A percentile compares a stretch with the other conserved stretches of the same genome.
Evolutionary conservation across 1,284 basidiomycete genomes (phyloP).

Genomic region (Microbotryum intermedium): DNA sequence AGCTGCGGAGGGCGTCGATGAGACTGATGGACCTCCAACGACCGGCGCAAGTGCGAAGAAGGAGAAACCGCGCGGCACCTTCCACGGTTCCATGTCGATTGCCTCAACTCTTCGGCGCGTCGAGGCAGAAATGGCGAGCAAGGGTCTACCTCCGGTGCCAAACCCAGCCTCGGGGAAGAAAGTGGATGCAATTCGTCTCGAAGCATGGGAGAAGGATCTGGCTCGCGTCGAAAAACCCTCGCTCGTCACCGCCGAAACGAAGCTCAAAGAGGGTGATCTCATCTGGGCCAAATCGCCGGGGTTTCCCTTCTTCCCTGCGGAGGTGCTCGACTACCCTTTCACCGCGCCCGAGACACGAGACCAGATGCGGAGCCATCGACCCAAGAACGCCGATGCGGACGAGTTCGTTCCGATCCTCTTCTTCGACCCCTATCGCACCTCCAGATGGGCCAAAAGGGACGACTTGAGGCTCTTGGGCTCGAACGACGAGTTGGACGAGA

Average conservation of each 20-base stretch:
- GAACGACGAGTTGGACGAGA: conserved; percentile 7
- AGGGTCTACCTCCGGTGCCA: background rate
- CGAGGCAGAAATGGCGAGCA: background rate
- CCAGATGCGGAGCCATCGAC: background rate
- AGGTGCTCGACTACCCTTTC: conserved; percentile 37
- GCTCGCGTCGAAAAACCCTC: background rate
- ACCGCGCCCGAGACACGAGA: conserved; percentile 7
- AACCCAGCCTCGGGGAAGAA: background rate
- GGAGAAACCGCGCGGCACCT: background rate
- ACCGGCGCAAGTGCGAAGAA: background rate
- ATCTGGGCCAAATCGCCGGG: conserved; percentile 26
- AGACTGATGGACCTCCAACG: background rate
- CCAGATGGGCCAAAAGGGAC: conserved; percentile 5
- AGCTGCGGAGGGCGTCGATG: conserved; percentile 3
- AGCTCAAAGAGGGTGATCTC: conserved; percentile 4
- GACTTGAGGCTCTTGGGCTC: conserved; percentile 13
- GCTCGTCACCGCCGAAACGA: background rate
- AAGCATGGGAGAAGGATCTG: background rate
- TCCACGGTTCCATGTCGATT: background rate
- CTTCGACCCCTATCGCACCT: conserved; percentile 11
- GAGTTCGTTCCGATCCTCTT: conserved; percentile 6
- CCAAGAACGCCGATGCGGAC: background rate
- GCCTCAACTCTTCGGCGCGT: background rate
- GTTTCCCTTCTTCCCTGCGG: conserved; percentile 42
- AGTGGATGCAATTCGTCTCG: background rate